Percentiles rank a stretch among this genome's conserved stretches.
Conservation (phyloP, 2,329 filamentous ascomycete species). For the Claviceps purpurea region DNA sequence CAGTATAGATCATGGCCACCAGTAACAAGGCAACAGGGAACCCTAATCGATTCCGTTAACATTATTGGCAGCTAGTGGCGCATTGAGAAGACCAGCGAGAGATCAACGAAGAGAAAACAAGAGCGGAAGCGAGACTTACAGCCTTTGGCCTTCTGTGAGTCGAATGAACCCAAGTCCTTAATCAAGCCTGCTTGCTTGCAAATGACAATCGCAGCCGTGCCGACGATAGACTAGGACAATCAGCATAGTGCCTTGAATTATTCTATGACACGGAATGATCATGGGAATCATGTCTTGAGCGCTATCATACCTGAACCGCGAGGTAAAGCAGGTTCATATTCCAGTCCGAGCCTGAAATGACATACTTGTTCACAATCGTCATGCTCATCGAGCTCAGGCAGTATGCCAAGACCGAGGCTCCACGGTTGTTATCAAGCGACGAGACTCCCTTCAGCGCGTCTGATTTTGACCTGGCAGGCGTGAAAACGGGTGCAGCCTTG, state of each 20-base stretch:
- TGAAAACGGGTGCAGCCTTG: conserved; percentile 1
- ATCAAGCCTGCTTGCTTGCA: conserved; percentile 77
- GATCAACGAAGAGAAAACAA: neutral
- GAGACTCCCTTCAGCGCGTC: conserved; percentile 2
- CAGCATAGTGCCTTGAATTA: neutral
- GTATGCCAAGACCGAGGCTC: conserved; percentile 74
- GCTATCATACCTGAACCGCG: conserved; percentile 65
- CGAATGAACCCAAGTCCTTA: conserved; percentile 69
- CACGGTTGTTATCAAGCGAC: conserved; percentile 56
- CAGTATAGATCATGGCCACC: conserved; percentile 98
- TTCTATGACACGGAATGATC: neutral
- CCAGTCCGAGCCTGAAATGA: conserved; percentile 79
- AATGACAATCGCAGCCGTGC: conserved; percentile 67
- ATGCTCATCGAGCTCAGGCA: conserved; percentile 95
- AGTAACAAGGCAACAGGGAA: conserved; percentile 91
- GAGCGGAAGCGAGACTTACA: conserved; percentile 41
- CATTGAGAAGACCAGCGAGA: neutral
- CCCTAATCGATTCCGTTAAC: conserved; percentile 39
- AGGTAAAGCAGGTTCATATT: conserved; percentile 96
- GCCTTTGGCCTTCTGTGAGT: conserved; percentile 77
- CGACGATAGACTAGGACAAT: conserved; percentile 61
- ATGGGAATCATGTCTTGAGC: neutral
- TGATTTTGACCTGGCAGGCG: conserved; percentile 4
- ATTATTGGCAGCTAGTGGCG: neutral
- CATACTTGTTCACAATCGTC: conserved; percentile 99